Conservation (phyloP, 768 basidiomycete species). For the Suillus plorans region DNA sequence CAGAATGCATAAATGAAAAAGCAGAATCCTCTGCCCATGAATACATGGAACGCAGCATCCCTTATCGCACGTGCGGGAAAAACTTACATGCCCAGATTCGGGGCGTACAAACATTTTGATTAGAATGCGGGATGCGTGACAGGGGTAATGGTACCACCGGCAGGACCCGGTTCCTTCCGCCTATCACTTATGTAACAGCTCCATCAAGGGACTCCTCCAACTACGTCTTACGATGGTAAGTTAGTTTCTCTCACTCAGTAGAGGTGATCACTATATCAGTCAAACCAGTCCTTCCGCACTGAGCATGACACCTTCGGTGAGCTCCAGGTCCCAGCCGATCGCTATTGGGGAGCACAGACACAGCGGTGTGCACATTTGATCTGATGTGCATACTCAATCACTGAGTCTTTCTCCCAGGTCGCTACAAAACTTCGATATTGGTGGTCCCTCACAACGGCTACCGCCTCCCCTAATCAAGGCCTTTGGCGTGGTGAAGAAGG, state of each 20-base stretch:
- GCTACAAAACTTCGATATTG: conserved; percentile 97
- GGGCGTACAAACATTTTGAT: neutral
- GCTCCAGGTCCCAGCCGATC: conserved; percentile 80
- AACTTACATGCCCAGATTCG: neutral
- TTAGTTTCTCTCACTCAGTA: neutral
- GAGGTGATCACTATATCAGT: conserved; percentile 21
- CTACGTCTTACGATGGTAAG: conserved; percentile 32
- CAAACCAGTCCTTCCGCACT: conserved; percentile 59
- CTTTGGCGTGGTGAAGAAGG: conserved; percentile 97
- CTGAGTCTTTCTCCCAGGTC: conserved; percentile 51
- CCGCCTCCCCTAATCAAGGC: conserved; percentile 95
- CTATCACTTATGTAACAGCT: neutral
- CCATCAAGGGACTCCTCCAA: too few relatives aligned
- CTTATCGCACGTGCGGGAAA: neutral
- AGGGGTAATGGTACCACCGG: neutral
- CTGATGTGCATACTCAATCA: neutral
- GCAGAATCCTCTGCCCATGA: neutral
- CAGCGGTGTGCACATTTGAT: conserved; percentile 60
- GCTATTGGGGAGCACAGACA: conserved; percentile 99
- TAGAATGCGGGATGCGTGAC: neutral
- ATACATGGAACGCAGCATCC: neutral
- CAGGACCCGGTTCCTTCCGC: neutral
- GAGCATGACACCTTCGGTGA: conserved; percentile 97
- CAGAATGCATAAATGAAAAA: neutral
- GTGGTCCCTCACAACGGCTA: conserved; percentile 91